Evolutionary conservation across 2,329 filamentous ascomycete species (phyloP).

Genomic region (Davidsoniella neocaledoniae): DNA sequence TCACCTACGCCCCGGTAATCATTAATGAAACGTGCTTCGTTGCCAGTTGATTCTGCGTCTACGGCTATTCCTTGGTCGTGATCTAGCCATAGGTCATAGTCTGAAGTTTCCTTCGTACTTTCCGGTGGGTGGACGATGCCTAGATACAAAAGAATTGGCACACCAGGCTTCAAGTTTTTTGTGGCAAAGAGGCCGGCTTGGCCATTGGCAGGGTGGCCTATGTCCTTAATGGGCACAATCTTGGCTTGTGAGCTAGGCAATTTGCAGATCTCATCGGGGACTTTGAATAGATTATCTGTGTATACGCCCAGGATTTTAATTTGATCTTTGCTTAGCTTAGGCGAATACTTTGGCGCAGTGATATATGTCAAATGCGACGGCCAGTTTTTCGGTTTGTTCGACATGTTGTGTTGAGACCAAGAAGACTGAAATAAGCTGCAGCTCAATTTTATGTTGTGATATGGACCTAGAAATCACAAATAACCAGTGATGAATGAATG

Average conservation of each 20-base stretch:
- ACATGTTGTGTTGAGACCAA: neutral
- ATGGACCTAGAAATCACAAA: too few species aligned
- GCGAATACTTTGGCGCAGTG: constrained; percentile 29
- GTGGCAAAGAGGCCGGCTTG: constrained; percentile 46
- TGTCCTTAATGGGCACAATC: constrained; percentile 35
- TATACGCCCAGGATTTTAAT: constrained; percentile 17
- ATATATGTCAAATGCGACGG: constrained; percentile 36
- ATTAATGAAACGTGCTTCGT: constrained; percentile 50
- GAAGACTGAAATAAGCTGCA: too few species aligned
- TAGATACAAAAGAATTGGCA: constrained; percentile 44
- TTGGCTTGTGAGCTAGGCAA: constrained; percentile 33
- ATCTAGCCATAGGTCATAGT: constrained; percentile 51
- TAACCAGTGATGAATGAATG: too few species aligned
- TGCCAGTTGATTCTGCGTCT: constrained; percentile 40
- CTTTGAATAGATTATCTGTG: constrained; percentile 15
- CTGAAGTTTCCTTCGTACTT: constrained; percentile 22
- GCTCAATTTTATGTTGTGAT: too few species aligned
- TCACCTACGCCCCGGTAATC: constrained; percentile 44
- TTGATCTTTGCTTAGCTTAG: constrained; percentile 27
- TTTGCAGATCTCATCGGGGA: constrained; percentile 22
- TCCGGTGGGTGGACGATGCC: constrained; percentile 36
- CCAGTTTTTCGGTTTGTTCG: constrained; percentile 37
- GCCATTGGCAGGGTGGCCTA: constrained; percentile 37
- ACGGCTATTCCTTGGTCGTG: constrained; percentile 39
- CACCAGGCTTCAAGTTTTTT: constrained; percentile 33